These are phyloP conservation scores for Coemansia sp. DNA, from an alignment of 192 early-diverging fungal species.

Conservation along the genomic window DNA sequence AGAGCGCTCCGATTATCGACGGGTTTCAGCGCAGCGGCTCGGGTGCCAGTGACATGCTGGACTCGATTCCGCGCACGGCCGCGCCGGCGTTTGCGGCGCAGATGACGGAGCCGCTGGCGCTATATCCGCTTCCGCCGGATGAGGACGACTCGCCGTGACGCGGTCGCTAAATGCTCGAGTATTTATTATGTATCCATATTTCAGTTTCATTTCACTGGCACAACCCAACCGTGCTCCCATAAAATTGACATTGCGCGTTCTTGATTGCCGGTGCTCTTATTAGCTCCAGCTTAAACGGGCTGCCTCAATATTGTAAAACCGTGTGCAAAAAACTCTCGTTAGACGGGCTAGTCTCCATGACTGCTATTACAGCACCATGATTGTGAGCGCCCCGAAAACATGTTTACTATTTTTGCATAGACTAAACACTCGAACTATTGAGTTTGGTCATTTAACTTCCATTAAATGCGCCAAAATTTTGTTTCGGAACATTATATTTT, in stretches of 20 bases:
- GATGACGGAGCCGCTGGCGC: conserved; percentile 22
- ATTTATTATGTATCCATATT: no score
- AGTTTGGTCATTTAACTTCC: conserved; percentile 16
- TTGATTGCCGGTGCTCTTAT: background rate
- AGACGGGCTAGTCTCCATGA: conserved; percentile 15
- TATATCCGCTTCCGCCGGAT: conserved; percentile 37
- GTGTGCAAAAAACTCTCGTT: background rate
- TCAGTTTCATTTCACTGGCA: no score
- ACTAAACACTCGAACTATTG: conserved; percentile 22
- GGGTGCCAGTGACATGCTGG: no score
- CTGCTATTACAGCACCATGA: conserved; percentile 5
- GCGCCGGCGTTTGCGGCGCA: background rate
- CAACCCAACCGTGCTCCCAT: background rate
- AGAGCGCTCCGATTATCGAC: no score
- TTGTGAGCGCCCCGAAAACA: conserved; percentile 15
- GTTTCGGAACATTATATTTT: conserved; percentile 5
- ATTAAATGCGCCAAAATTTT: conserved; percentile 27
- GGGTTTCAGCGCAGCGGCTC: background rate
- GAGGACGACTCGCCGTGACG: conserved; percentile 18
- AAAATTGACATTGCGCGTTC: background rate
- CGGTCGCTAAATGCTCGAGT: no score
- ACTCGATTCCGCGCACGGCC: conserved; percentile 4
- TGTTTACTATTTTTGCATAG: conserved; percentile 4
- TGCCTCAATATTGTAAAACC: background rate
- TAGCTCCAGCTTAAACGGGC: background rate